Percentiles rank a stretch among this genome's conserved stretches.
phyloP scores from a whole-genome alignment of 192 early-diverging fungal species.

The Entomortierella lignicola region DNA sequence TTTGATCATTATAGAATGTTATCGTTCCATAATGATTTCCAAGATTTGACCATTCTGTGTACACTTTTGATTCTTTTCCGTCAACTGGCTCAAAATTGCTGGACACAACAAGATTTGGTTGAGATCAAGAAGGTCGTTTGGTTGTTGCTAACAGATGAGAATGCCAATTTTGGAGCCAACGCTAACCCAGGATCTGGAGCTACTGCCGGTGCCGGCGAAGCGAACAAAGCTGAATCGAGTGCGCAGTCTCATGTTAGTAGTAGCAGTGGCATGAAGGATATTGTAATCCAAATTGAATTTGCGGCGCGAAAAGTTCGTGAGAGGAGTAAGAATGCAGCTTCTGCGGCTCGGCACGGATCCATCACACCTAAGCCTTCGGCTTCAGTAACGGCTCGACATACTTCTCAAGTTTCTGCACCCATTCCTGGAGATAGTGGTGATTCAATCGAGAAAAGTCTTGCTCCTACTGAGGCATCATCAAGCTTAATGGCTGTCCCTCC shows the following conservation, averaged over 20 bases:
- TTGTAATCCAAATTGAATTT: slow-evolving; percentile 55
- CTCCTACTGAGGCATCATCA: background rate
- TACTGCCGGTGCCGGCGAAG: background rate
- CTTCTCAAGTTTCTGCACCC: background rate
- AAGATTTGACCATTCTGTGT: slow-evolving; percentile 54
- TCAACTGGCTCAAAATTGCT: slow-evolving; percentile 48
- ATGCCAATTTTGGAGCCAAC: slow-evolving; percentile 46
- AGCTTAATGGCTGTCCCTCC: background rate
- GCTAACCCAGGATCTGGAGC: slow-evolving; percentile 14
- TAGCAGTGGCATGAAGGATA: slow-evolving; percentile 49
- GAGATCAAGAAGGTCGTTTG: slow-evolving; percentile 53
- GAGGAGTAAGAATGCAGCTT: slow-evolving; percentile 16
- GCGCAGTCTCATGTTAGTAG: background rate
- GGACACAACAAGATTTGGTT: slow-evolving; percentile 49
- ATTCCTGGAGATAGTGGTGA: background rate
- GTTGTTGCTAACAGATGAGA: slow-evolving; percentile 50
- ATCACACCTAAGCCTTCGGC: slow-evolving; percentile 6
- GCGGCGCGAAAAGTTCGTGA: slow-evolving; percentile 48
- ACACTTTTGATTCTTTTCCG: slow-evolving; percentile 56
- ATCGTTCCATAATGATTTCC: slow-evolving; percentile 59
- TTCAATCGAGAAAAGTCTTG: background rate
- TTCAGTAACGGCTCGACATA: background rate
- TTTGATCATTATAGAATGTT: slow-evolving; percentile 55
- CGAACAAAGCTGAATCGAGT: slow-evolving; percentile 1
- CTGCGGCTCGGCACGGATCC: slow-evolving; percentile 11